Evolutionary conservation across 805 yeast species (phyloP), one percentile per base, ranked within the genome.

Genomic region (Saccharomycopsis sp.): DNA sequence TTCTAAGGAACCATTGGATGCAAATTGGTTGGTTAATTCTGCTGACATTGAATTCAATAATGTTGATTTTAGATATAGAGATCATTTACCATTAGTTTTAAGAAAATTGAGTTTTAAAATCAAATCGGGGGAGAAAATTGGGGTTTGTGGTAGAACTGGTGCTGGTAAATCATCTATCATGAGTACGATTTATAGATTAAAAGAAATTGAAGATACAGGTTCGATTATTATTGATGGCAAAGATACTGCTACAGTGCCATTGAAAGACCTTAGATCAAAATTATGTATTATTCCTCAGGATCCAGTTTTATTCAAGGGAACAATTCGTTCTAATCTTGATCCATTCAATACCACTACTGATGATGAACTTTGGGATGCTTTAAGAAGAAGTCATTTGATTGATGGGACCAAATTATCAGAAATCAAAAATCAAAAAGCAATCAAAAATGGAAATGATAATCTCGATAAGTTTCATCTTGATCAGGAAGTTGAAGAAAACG

Each of bases 211-310:
- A n/a, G 59, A 61, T 14, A 55, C 61, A 10, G 81, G 82, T 13
- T 42, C 49, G 12, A 73, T 85, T 38, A 42, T 51, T 2, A 77
- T 85, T 51, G 95, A 85, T 59, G 89, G 76, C 4, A 53, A 79
- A 21, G 76, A 82, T 52, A 79, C 78, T 39, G 57, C 75, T 2
- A 59, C 62, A 6, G 56, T 85, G 43, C 94, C 94, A 0, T 65
- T 85, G 31, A 62, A 62, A 41, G 79, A 76, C 46, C 65, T 85
- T 53, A 67, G 95, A 49, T 71, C 81, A 13, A 72, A 71, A 46
- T 64, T 85, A 21, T 71, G 88, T 1, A 84, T 85, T 46, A 85
- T 85, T 53, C 95, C 95, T 2, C 95, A 85, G 57, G 94, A 85
- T 51, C 94, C 95, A 1, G 86, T 82, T 0, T 60, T 85, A 41